Evolutionary conservation across 108 stramenopile species (phyloP).

Genomic region (Cylindrotheca fusiformis): DNA sequence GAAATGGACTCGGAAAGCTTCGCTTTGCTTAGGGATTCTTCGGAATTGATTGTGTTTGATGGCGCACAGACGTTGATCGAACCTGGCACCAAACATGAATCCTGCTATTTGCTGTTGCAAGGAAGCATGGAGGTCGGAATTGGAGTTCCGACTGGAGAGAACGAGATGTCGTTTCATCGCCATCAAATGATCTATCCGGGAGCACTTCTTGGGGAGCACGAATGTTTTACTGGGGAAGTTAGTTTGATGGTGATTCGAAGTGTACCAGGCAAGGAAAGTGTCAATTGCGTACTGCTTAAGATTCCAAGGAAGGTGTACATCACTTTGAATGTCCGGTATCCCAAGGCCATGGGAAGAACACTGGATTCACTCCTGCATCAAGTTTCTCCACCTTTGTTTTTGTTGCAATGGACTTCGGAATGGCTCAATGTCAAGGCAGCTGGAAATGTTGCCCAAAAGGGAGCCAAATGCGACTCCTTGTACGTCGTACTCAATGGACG

Average conservation of each 20-base stretch:
- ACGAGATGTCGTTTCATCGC: conserved; percentile 13
- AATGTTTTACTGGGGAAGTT: conserved; percentile 40
- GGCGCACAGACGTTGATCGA: conserved; percentile 2
- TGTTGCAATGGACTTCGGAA: conserved; percentile 44
- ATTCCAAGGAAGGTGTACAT: conserved; percentile 36
- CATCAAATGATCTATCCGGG: conserved; percentile 22
- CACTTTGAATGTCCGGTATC: conserved; percentile 26
- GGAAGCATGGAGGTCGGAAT: conserved; percentile 26
- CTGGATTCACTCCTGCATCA: conserved; percentile 31
- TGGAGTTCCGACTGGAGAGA: background rate
- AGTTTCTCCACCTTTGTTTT: conserved; percentile 35
- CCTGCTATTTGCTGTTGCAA: conserved; percentile 18
- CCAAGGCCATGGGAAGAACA: conserved; percentile 32
- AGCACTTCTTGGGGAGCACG: conserved; percentile 32
- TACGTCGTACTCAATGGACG: conserved; percentile 55
- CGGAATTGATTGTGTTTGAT: background rate
- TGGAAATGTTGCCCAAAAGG: conserved; percentile 34
- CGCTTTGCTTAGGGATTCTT: background rate
- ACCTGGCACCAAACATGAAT: conserved; percentile 14
- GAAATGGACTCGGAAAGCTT: background rate
- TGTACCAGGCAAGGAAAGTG: conserved; percentile 2
- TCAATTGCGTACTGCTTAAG: conserved; percentile 16
- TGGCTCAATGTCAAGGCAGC: conserved; percentile 48
- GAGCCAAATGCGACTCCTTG: conserved; percentile 44
- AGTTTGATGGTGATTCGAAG: conserved; percentile 30